These are phyloP conservation scores for Globisporangium barbulae DNA, from an alignment of 352 stramenopile genomes.

Conservation along the genomic window DNA sequence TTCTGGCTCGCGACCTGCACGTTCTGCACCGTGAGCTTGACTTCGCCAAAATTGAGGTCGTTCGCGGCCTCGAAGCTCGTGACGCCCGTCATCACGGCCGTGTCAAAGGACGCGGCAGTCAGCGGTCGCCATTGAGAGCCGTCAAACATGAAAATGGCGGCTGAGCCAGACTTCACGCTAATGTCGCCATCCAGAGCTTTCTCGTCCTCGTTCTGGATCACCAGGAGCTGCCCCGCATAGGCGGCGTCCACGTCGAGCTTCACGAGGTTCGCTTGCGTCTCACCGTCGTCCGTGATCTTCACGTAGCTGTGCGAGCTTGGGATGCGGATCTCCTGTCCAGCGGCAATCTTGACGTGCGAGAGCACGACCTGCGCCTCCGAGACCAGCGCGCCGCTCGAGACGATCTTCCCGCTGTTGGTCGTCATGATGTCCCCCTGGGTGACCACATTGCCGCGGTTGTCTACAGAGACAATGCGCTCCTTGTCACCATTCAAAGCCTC, in stretches of 20 bases:
- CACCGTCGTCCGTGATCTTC: conserved; percentile 55
- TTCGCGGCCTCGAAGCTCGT: conserved; percentile 57
- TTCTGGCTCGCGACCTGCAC: conserved; percentile 58
- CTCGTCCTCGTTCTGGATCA: conserved; percentile 77
- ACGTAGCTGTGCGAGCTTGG: conserved; percentile 70
- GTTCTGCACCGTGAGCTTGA: conserved; percentile 62
- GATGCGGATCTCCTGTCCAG: conserved; percentile 36
- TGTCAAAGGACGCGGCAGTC: conserved; percentile 66
- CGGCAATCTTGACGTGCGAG: conserved; percentile 34
- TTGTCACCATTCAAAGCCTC: conserved; percentile 26
- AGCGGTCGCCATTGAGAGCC: conserved; percentile 52
- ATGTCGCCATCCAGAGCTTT: conserved; percentile 45
- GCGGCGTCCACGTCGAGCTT: conserved; percentile 40
- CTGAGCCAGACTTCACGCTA: conserved; percentile 40
- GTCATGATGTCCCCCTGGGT: conserved; percentile 52
- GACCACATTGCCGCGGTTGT: conserved; percentile 43
- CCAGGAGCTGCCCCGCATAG: conserved; percentile 55
- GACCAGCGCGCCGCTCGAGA: conserved; percentile 50
- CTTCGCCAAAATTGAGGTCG: conserved; percentile 71
- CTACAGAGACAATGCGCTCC: conserved; percentile 33
- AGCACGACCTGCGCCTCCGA: conserved; percentile 55
- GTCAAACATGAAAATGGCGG: conserved; percentile 73
- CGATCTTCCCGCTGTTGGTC: conserved; percentile 35
- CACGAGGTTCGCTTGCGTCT: conserved; percentile 24
- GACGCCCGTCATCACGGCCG: conserved; percentile 52